phyloP scores from a whole-genome alignment of 139 green algal species.

The Gonium pectorale region DNA sequence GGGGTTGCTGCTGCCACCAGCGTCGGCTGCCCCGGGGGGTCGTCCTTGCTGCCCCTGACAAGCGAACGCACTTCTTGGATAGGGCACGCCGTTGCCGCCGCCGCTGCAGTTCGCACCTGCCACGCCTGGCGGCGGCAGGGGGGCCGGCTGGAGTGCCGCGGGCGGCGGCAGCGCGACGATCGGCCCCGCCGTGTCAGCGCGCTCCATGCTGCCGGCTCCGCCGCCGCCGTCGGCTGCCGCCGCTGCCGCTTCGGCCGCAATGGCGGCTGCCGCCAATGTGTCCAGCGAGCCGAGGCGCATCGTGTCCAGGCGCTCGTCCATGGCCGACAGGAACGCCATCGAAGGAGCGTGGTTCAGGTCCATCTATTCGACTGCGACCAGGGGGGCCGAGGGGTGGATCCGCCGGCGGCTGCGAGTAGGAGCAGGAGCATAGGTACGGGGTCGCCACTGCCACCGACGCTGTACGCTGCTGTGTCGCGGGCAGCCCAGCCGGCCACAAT shows the following conservation, averaged over 20 bases:
- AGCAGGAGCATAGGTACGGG: no score
- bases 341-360: neutral
- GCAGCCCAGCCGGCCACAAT: no score
- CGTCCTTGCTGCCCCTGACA: no score
- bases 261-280: slow-evolving; percentile 22
- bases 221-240: neutral
- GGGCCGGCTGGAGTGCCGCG: neutral
- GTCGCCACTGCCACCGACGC: no score
- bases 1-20: no score
- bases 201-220: neutral
- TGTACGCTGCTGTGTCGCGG: no score
- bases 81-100: no score
- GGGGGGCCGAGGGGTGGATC: no score
- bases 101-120: no score
- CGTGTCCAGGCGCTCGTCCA: slow-evolving; percentile 26
- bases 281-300: slow-evolving; percentile 20
- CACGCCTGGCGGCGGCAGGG: neutral
- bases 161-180: neutral
- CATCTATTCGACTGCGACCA: neutral
- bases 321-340: neutral
- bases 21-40: no score
- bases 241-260: neutral
- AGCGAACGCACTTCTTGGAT: no score
- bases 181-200: neutral
- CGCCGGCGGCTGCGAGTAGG: no score